phyloP scores from a whole-genome alignment of 2,329 filamentous ascomycete species.

The Bipolaris sorokiniana region DNA sequence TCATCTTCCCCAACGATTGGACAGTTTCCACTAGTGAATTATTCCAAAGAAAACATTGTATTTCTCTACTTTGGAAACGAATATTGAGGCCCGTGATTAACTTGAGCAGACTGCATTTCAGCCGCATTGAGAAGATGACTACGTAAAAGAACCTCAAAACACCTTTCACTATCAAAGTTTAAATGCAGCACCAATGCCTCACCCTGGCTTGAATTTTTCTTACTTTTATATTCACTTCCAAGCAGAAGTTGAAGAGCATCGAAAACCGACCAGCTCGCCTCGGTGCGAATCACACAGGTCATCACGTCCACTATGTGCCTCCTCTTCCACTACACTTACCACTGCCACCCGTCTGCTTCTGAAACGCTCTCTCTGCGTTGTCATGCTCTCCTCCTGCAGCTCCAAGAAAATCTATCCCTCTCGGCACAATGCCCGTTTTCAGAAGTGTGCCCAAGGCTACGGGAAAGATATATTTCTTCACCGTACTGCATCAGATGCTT shows the following conservation, averaged over 20 bases:
- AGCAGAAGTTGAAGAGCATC: neutral
- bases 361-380: slow-evolving; percentile 29
- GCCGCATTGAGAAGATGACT: neutral
- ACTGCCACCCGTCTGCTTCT: slow-evolving; percentile 19
- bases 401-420: neutral
- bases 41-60: neutral
- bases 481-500: slow-evolving; percentile 26
- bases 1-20: neutral
- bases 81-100: neutral
- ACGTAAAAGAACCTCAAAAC: neutral
- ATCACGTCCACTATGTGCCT: slow-evolving; percentile 20
- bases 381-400: slow-evolving; percentile 6
- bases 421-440: slow-evolving; percentile 12
- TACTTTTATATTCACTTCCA: too few species aligned
- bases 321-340: slow-evolving; percentile 25
- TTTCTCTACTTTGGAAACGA: neutral
- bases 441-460: slow-evolving; percentile 19
- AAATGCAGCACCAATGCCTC: neutral
- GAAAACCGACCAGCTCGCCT: neutral
- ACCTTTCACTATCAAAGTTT: neutral
- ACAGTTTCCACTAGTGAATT: neutral
- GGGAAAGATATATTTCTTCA: slow-evolving; percentile 27
- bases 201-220: neutral
- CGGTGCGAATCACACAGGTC: neutral
- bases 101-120: slow-evolving; percentile 2